Evolutionary conservation across 192 early-diverging fungal species (phyloP).

Genomic region (Entophlyctis helioformis): DNA sequence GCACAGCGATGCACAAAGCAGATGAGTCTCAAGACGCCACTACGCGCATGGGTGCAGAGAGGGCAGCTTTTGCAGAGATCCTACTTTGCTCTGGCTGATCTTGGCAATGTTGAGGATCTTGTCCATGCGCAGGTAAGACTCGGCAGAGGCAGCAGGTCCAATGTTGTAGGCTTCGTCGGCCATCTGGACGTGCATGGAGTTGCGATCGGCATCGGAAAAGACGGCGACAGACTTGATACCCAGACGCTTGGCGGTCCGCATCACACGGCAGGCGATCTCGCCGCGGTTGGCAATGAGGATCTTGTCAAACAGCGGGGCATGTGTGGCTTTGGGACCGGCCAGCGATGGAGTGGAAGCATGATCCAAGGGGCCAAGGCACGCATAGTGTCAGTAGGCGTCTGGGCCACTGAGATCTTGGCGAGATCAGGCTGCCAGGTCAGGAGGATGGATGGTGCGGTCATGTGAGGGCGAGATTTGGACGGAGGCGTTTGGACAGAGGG

Average conservation of each 20-base stretch:
- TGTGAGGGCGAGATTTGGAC: too few relatives aligned
- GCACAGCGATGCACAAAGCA: background rate
- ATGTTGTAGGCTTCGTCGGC: conserved; percentile 92
- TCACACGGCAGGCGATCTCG: conserved; percentile 18
- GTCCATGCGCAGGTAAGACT: conserved; percentile 71
- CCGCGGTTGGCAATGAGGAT: conserved; percentile 92
- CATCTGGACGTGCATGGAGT: conserved; percentile 75
- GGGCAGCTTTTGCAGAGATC: too few relatives aligned
- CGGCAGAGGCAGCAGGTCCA: conserved; percentile 65
- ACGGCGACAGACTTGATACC: conserved; percentile 94
- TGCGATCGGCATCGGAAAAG: conserved; percentile 80
- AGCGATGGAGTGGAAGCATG: too few relatives aligned
- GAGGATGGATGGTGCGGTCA: too few relatives aligned
- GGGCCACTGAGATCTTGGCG: too few relatives aligned
- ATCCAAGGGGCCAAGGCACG: too few relatives aligned
- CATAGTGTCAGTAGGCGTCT: too few relatives aligned
- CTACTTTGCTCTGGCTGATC: conserved; percentile 12
- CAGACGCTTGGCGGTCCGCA: conserved; percentile 69
- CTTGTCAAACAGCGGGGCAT: conserved; percentile 90
- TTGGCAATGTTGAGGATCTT: conserved; percentile 73
- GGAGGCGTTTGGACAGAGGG: too few relatives aligned
- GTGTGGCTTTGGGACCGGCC: too few relatives aligned
- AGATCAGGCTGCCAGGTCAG: too few relatives aligned
- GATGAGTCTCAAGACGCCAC: too few relatives aligned
- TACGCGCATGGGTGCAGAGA: too few relatives aligned